A percentile compares a stretch with the other conserved stretches of the same genome.
phyloP scores from a whole-genome alignment of 768 basidiomycete species.

The Hygrophoropsis aurantiaca region DNA sequence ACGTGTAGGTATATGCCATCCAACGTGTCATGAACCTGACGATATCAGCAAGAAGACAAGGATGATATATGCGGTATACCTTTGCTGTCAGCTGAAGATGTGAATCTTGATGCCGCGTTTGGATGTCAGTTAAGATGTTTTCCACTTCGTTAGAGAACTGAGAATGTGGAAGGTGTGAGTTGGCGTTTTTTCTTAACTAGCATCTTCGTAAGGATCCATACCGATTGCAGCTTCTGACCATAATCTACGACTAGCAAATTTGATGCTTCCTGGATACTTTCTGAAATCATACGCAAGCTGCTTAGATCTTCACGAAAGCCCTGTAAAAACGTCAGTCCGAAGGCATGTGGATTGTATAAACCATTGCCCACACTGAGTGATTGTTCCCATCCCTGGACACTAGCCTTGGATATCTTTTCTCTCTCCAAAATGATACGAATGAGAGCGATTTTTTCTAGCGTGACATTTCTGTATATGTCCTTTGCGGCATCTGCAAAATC shows the following conservation, averaged over 20 bases:
- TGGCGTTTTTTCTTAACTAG: no score
- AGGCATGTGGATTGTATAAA: background rate
- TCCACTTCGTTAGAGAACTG: conserved; percentile 24
- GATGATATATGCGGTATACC: conserved; percentile 11
- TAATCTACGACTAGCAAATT: conserved; percentile 15
- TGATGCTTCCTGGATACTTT: conserved; percentile 18
- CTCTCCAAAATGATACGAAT: conserved; percentile 45
- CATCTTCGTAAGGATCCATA: no score
- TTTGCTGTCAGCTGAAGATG: conserved; percentile 19
- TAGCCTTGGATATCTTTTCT: conserved; percentile 36
- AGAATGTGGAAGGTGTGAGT: no score
- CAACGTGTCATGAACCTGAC: conserved; percentile 24
- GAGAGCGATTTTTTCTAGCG: conserved; percentile 53
- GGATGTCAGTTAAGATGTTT: conserved; percentile 17
- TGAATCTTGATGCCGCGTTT: conserved; percentile 16
- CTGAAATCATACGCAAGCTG: conserved; percentile 16
- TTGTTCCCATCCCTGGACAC: conserved; percentile 30
- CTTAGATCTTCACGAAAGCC: conserved; percentile 27
- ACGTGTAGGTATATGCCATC: conserved; percentile 22
- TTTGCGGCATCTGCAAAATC: conserved; percentile 53
- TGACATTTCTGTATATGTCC: conserved; percentile 66
- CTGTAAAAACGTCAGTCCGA: conserved; percentile 13
- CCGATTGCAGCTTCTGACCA: conserved; percentile 18
- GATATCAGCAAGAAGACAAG: conserved; percentile 10
- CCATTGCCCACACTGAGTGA: background rate